Evolutionary conservation across 305 asterid species (phyloP).

Genomic region (Fraxinus baroniana): DNA sequence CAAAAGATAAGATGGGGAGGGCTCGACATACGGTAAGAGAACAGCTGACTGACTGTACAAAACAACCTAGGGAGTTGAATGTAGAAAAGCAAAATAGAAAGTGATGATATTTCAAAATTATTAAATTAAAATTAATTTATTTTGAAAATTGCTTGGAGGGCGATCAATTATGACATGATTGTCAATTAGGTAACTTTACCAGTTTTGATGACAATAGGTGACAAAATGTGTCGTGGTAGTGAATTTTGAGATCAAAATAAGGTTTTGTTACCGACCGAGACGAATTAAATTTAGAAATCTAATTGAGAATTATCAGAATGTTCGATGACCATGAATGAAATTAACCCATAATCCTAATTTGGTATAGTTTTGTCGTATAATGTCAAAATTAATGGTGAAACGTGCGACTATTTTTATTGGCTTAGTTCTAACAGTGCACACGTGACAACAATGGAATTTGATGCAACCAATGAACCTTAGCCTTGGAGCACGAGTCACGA

Average conservation of each 20-base stretch:
- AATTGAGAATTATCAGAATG: neutral
- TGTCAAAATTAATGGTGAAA: neutral
- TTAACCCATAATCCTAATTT: neutral
- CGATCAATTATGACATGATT: neutral
- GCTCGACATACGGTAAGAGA: neutral
- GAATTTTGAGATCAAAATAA: too few relatives aligned
- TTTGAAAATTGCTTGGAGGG: neutral
- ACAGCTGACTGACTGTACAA: neutral
- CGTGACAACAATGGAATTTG: conserved; percentile 20
- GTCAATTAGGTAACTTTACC: neutral
- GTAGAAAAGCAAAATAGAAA: neutral
- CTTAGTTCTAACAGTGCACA: conserved; percentile 14
- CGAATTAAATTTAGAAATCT: neutral
- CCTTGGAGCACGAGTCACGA: conserved; percentile 17
- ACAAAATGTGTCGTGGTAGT: neutral
- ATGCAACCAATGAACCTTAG: neutral
- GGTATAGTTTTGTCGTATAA: neutral
- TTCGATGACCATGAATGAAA: neutral
- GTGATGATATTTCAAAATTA: too few relatives aligned
- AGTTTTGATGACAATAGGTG: neutral
- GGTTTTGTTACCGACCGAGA: too few relatives aligned
- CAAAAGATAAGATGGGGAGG: neutral
- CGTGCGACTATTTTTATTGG: conserved; percentile 27
- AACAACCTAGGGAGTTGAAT: neutral
- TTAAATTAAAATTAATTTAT: too few relatives aligned